These are phyloP conservation scores for Hemileccinum impolitum DNA, from an alignment of 768 basidiomycete genomes.

Conservation along the genomic window DNA sequence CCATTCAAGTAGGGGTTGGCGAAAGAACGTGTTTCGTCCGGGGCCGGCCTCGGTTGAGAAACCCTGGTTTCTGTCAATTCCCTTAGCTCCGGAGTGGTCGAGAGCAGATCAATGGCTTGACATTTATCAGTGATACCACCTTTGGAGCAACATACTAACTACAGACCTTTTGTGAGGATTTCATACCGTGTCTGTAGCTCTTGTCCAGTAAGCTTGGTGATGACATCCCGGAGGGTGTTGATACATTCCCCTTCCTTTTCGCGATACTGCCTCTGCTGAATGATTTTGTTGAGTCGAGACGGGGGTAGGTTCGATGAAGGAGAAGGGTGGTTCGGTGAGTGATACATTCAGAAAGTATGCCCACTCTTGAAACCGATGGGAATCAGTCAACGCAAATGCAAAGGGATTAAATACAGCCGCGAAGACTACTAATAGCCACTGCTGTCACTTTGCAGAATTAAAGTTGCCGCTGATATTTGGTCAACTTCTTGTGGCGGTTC, in stretches of 20 bases:
- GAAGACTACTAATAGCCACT: too few relatives aligned
- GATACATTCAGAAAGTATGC: background rate
- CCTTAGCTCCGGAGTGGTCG: background rate
- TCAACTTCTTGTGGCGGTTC: background rate
- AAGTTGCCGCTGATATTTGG: background rate
- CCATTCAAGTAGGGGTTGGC: background rate
- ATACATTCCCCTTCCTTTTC: conserved; percentile 22
- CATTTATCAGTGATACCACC: background rate
- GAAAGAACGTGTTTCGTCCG: background rate
- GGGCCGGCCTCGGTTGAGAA: background rate
- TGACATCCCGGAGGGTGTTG: conserved; percentile 14
- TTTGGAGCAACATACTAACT: background rate
- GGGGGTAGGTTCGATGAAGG: background rate
- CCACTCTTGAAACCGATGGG: background rate
- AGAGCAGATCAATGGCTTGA: conserved; percentile 13
- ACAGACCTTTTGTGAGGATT: conserved; percentile 19
- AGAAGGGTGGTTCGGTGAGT: background rate
- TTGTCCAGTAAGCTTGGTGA: conserved; percentile 17
- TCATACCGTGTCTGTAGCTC: conserved; percentile 19
- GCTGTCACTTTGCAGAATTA: background rate
- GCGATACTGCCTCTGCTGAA: conserved; percentile 20
- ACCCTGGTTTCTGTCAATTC: background rate
- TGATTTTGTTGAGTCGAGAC: conserved; percentile 12
- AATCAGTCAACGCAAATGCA: background rate
- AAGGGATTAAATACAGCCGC: conserved; percentile 14